Base-by-base conservation (phyloP, 176 grass and related monocot genomes). In the Carex myosuroides region DNA sequence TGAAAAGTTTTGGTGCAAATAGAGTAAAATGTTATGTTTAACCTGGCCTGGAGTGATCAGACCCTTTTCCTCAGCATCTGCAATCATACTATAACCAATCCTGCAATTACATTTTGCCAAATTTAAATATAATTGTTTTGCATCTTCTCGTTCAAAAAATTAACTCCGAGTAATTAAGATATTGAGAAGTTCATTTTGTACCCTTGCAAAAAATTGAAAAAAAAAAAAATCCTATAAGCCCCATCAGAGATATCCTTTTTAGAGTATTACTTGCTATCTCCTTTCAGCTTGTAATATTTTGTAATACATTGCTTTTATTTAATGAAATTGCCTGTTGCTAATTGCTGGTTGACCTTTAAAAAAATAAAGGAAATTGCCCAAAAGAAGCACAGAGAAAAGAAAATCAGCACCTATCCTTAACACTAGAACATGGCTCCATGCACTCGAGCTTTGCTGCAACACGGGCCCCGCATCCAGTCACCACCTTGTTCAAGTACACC, bases 361-460 rank as follows among this genome's bases (percentile, higher is more conserved):
- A 20, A 20, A 46, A 44, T 12, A 46, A 71, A 52, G 26, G 13
- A 26, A 76, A 76, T 59, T 16, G 13, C 13, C 2, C 14, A 67
- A 68, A 65, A 88, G 32, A 69, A 80, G 39, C n/a, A 79, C 60
- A 62, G 60, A 62, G 1, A 83, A 60, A 17, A 16, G 13, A 58
- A 35, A 48, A 29, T 81, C 32, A 32, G 74, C 72, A 87, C 89
- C 89, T 87, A 46, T 90, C 89, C 81, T 90, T 90, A 52, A 90
- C 89, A 64, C 89, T 90, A 22, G 89, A 90, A 50, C 89, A 87
- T 22, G 89, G 89, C 58, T 90, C 85, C 89, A 90, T 90, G 60
- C 83, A 84, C 76, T 90, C 89, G 16, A 90, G 85, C 75, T 90
- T 90, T 3, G 85, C 89, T 35, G 89, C 89, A 24, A 90, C 78